Conservation (phyloP, 805 yeast species). For the Kazachstania bromeliacearum region DNA sequence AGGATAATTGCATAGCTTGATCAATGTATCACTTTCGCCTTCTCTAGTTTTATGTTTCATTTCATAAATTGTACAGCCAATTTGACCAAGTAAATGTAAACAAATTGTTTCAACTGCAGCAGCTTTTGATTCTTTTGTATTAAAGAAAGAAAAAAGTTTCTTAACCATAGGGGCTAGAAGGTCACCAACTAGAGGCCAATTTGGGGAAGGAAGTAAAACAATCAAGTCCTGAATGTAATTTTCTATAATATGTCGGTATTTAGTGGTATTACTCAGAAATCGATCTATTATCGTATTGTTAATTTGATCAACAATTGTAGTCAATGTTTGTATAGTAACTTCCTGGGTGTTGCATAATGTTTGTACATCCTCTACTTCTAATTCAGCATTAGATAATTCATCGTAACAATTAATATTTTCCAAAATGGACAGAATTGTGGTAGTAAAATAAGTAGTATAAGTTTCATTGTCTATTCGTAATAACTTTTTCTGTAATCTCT, state of each 20-base stretch:
- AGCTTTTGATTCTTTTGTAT: slow-evolving; percentile 30
- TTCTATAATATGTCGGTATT: slow-evolving; percentile 37
- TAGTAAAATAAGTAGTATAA: slow-evolving; percentile 23
- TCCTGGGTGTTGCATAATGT: slow-evolving; percentile 1
- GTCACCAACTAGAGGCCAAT: slow-evolving; percentile 52
- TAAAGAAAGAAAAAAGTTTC: slow-evolving; percentile 34
- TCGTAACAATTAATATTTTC: slow-evolving; percentile 17
- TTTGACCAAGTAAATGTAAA: slow-evolving; percentile 51
- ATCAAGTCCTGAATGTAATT: slow-evolving; percentile 49
- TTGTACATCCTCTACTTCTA: slow-evolving; percentile 2
- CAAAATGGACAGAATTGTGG: slow-evolving; percentile 19
- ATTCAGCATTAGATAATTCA: background rate
- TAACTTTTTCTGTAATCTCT: slow-evolving; percentile 29
- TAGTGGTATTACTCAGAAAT: slow-evolving; percentile 22
- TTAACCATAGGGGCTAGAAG: slow-evolving; percentile 39
- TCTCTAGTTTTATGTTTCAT: slow-evolving; percentile 13
- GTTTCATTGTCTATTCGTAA: slow-evolving; percentile 10
- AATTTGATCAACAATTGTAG: slow-evolving; percentile 17
- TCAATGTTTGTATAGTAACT: slow-evolving; percentile 4
- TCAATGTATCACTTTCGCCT: slow-evolving; percentile 14
- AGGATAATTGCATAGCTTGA: slow-evolving; percentile 19
- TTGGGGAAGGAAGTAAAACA: slow-evolving; percentile 41
- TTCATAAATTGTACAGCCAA: slow-evolving; percentile 43
- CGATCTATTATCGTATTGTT: slow-evolving; percentile 17
- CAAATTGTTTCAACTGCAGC: slow-evolving; percentile 40